These are phyloP conservation scores for Flaveria sonorensis DNA, from an alignment of 129 eudicot species.

Conservation along the genomic window DNA sequence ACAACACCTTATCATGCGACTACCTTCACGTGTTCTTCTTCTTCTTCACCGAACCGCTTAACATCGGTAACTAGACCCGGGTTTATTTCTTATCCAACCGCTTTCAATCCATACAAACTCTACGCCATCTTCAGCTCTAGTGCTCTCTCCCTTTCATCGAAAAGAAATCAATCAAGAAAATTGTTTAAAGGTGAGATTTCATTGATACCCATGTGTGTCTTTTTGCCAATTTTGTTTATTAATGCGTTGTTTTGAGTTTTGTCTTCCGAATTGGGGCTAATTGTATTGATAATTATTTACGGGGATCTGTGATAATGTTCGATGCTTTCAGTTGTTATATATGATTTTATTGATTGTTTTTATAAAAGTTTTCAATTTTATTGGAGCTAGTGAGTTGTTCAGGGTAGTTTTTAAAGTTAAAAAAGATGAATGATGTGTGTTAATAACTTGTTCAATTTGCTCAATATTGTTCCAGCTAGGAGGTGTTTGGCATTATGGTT, in stretches of 20 bases:
- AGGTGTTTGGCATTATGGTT: not conserved
- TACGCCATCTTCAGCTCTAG: conserved; percentile 39
- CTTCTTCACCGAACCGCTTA: conserved; percentile 28
- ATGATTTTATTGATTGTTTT: not conserved
- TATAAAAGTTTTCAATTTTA: too few relatives aligned
- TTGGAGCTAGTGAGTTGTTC: too few relatives aligned
- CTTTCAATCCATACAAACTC: conserved; percentile 40
- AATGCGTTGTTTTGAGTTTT: too few relatives aligned
- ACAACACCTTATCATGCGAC: conserved; percentile 29
- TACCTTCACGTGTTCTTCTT: conserved; percentile 31
- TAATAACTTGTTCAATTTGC: too few relatives aligned
- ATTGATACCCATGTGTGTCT: conserved; percentile 21
- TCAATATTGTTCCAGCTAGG: not conserved
- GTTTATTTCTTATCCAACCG: conserved; percentile 34
- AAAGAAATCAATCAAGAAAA: conserved; percentile 41
- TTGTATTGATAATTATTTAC: conserved; percentile 10
- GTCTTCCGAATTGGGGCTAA: not conserved
- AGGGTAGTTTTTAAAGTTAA: too few relatives aligned
- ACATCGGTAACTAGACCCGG: conserved; percentile 29
- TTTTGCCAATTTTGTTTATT: conserved; percentile 10
- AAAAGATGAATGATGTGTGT: too few relatives aligned
- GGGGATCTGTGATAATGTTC: conserved; percentile 11
- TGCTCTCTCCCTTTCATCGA: conserved; percentile 9
- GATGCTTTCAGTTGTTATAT: not conserved
- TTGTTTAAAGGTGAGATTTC: conserved; percentile 47